Evolutionary conservation across 116 monocot species (phyloP).

Genomic region (Posidonia oceanica): DNA sequence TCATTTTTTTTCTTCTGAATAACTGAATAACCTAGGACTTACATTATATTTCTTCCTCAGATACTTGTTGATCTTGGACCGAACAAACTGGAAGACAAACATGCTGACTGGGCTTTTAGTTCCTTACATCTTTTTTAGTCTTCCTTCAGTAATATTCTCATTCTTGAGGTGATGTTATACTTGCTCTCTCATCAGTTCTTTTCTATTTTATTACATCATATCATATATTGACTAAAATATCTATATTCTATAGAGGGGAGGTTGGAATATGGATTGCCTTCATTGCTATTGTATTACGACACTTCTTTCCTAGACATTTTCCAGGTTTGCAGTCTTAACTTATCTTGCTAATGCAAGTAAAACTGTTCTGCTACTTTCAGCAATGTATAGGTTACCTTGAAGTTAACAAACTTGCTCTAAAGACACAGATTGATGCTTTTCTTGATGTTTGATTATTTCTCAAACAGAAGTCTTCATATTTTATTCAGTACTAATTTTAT

Average conservation of each 20-base stretch:
- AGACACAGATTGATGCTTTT: no score
- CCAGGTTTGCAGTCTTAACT: conserved; percentile 41
- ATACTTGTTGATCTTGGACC: conserved; percentile 78
- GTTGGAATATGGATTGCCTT: conserved; percentile 80
- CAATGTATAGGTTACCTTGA: no score
- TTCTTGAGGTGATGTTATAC: conserved; percentile 37
- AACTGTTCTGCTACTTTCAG: no score
- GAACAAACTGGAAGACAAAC: conserved; percentile 95
- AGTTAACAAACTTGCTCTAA: no score
- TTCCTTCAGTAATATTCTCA: conserved; percentile 49
- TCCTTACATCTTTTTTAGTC: conserved; percentile 83
- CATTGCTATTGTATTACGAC: conserved; percentile 59
- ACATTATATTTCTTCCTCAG: conserved; percentile 22
- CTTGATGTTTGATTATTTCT: no score
- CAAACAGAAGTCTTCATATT: no score
- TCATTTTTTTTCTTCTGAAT: neutral
- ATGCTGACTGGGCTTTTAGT: conserved; percentile 78
- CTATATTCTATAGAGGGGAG: conserved; percentile 49
- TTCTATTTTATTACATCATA: neutral
- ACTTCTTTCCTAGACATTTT: conserved; percentile 76
- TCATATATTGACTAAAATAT: neutral
- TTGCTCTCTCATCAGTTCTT: neutral
- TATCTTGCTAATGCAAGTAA: no score
- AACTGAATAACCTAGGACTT: neutral
- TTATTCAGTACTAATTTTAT: no score